These are phyloP conservation scores for Ulota crispa DNA, from an alignment of 225 moss, liverwort and hornwort species.

Conservation along the genomic window DNA sequence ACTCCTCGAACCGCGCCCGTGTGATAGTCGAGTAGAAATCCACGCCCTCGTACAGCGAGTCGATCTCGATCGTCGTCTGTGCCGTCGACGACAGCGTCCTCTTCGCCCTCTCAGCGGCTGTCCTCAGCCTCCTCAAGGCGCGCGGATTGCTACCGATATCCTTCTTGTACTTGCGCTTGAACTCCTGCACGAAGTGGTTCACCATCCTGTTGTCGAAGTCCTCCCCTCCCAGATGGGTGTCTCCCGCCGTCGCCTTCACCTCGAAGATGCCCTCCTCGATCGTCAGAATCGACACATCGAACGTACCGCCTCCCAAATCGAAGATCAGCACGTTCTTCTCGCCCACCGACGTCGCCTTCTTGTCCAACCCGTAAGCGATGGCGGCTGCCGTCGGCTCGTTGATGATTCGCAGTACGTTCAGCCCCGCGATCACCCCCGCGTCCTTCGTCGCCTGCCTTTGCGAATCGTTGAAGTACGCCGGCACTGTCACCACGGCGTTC, in stretches of 20 bases:
- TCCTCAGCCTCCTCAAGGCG: conserved; percentile 28
- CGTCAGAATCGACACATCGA: conserved; percentile 43
- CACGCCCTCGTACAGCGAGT: conserved; percentile 35
- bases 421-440: conserved; percentile 3
- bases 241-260: conserved; percentile 45
- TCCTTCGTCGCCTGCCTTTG: conserved; percentile 43
- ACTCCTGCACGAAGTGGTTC: conserved; percentile 43
- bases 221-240: conserved; percentile 32
- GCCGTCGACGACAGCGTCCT: conserved; percentile 41
- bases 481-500: conserved; percentile 31
- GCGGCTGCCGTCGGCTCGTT: conserved; percentile 49
- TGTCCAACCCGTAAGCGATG: conserved; percentile 47
- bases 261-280: conserved; percentile 44
- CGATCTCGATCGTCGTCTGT: conserved; percentile 41
- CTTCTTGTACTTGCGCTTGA: conserved; percentile 40
- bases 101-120: conserved; percentile 44
- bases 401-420: conserved; percentile 36
- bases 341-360: conserved; percentile 35
- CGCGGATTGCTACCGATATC: conserved; percentile 41
- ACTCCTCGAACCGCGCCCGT: conserved; percentile 24
- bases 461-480: conserved; percentile 46
- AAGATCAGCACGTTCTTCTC: conserved; percentile 52
- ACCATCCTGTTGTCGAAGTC: conserved; percentile 39
- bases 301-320: conserved; percentile 45
- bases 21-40: conserved; percentile 40